Percentiles rank a stretch among this genome's conserved stretches.
Conservation (phyloP, 371 early-diverging fungal genomes). For the Rhizomucor miehei region DNA sequence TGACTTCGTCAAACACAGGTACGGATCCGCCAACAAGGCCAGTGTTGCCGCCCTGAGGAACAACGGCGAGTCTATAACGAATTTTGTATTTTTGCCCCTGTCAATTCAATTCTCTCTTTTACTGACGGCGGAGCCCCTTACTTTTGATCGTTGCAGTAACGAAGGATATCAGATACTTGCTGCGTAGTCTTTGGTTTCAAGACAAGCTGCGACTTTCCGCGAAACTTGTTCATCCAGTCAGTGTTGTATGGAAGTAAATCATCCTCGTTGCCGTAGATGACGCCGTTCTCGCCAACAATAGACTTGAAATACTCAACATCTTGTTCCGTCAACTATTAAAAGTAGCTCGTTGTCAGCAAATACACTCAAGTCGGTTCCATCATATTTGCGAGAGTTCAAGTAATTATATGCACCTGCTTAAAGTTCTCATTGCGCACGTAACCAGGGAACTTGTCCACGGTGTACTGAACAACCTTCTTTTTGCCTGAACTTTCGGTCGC, state of each 20-base stretch:
- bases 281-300: constrained; percentile 48
- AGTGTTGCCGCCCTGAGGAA: constrained; percentile 98
- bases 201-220: constrained; percentile 80
- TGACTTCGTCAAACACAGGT: constrained; percentile 93
- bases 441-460: constrained; percentile 53
- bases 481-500: constrained; percentile 6
- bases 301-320: constrained; percentile 64
- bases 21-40: constrained; percentile 91
- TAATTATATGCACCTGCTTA: constrained; percentile 45
- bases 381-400: background rate
- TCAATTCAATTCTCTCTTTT: constrained; percentile 2
- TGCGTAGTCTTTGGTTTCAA: constrained; percentile 84
- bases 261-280: constrained; percentile 50
- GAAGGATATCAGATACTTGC: constrained; percentile 82
- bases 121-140: constrained; percentile 10
- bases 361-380: no score
- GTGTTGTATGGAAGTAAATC: constrained; percentile 68
- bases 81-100: background rate
- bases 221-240: constrained; percentile 94
- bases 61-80: constrained; percentile 72
- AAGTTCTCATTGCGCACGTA: constrained; percentile 51
- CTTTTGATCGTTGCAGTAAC: constrained; percentile 83
- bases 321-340: constrained; percentile 18
- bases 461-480: constrained; percentile 23
- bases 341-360: background rate